Conservation (phyloP, 805 yeast genomes). For the Danielia oregonensis region DNA sequence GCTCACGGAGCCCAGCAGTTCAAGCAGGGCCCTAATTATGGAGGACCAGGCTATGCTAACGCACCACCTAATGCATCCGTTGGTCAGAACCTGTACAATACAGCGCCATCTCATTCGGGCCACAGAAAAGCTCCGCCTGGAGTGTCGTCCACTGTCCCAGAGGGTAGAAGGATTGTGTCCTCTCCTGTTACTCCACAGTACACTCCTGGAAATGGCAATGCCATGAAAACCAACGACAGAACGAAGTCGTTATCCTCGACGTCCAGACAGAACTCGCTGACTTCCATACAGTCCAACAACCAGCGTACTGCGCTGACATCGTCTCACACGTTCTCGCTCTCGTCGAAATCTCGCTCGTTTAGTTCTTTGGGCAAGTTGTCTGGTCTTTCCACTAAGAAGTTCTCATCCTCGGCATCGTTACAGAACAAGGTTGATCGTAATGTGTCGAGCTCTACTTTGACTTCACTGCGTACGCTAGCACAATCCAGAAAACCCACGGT, state of each 20-base stretch:
- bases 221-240: constrained; percentile 10
- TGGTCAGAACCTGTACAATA: too few species aligned
- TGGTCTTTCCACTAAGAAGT: constrained; percentile 38
- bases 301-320: constrained; percentile 28
- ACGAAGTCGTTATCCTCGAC: constrained; percentile 30
- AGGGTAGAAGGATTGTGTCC: constrained; percentile 27
- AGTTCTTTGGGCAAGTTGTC: constrained; percentile 40
- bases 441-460: constrained; percentile 24
- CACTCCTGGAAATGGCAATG: constrained; percentile 1
- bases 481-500: constrained; percentile 57
- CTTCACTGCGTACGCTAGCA: constrained; percentile 40
- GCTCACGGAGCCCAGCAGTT: too few species aligned
- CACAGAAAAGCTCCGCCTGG: constrained; percentile 12
- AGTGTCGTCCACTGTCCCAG: constrained; percentile 6
- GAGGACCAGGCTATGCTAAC: too few species aligned
- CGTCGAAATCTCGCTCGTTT: constrained; percentile 40
- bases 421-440: constrained; percentile 27
- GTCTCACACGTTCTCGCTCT: constrained; percentile 20
- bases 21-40: too few species aligned
- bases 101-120: not conserved
- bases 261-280: constrained; percentile 6
- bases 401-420: constrained; percentile 31
- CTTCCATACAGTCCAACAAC: constrained; percentile 1
- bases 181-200: constrained; percentile 16
- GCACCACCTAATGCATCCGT: too few species aligned